phyloP scores from a whole-genome alignment of 768 basidiomycete genomes.

The Polyporus arcularius region DNA sequence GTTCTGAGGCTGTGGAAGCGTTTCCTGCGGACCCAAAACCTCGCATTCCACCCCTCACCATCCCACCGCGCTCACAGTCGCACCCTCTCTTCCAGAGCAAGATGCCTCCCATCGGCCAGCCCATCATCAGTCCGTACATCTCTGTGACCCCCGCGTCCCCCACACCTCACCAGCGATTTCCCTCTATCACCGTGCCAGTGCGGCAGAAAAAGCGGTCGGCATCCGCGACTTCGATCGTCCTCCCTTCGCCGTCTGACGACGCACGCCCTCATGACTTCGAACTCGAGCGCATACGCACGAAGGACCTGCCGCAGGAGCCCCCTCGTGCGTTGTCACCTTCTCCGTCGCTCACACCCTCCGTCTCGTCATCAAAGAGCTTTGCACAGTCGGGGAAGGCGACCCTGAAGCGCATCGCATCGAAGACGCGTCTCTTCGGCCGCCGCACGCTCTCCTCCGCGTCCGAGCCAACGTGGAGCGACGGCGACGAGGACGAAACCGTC shows the following conservation, averaged over 20 bases:
- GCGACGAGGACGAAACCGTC: constrained; percentile 9
- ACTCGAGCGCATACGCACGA: background rate
- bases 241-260: background rate
- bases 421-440: constrained; percentile 17
- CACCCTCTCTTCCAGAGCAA: background rate
- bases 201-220: constrained; percentile 6
- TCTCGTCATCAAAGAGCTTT: background rate
- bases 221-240: constrained; percentile 13
- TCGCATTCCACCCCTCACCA: constrained; percentile 4
- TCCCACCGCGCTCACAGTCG: constrained; percentile 14
- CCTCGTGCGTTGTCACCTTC: constrained; percentile 7
- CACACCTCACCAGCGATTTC: background rate
- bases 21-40: constrained; percentile 2
- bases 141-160: constrained; percentile 21
- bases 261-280: background rate
- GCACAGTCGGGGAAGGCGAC: background rate
- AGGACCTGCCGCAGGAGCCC: background rate
- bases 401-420: constrained; percentile 17
- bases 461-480: constrained; percentile 1
- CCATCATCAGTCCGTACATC: constrained; percentile 11
- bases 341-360: constrained; percentile 7
- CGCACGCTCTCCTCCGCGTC: constrained; percentile 14
- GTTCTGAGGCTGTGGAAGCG: background rate
- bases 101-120: background rate
- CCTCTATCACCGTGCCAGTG: background rate